Evolutionary conservation across 2,329 filamentous ascomycete species (phyloP), one percentile per base, ranked within the genome.

Genomic region (Xylaria hypoxylon): DNA sequence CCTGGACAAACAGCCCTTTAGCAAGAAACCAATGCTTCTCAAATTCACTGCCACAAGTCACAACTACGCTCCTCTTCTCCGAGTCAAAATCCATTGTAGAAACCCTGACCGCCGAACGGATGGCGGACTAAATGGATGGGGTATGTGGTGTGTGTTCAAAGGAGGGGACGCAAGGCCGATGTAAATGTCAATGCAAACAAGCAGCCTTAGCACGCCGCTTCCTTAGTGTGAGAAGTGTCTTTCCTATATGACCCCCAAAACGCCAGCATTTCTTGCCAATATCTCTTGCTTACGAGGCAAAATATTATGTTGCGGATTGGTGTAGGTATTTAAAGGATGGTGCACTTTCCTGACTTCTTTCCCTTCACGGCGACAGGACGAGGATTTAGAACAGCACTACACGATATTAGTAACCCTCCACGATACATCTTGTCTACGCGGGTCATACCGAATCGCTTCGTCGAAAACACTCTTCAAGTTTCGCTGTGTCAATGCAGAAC

Each of bases 391-490:
- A 93, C 90, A 69, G 90, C 90, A 75, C 90, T 93, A 74, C 15
- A 19, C 15, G 22, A 67, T 52, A 67, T 69, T 62, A 76, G 70
- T 69, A 72, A 61, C 45, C n/a, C 11, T 38, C 11, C 15, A 35
- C 11, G 4, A 42, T 38, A 63, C 76, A 63, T 65, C 76, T 71
- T 62, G 71, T 69, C 70, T 72, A 76, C 62, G 75, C 73, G 64
- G 7, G 44, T 82, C 90, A 74, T 83, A 98, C 96, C 96, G 91
- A 78, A 99, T 99, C 38, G 96, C 96, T 82, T 97, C 95, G 78
- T 99, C 96, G 78, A 99, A 99, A 55, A 99, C 96, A 76, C 93
- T 97, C 90, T 99, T 99, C 74, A 99, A 82, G 80, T 97, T 97
- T 77, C 95, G 87, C 85, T 98, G 96, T 42, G 96, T 99, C 73